These are phyloP conservation scores for Picea mariana DNA, from an alignment of 83 land plant genomes.

Conservation along the genomic window DNA sequence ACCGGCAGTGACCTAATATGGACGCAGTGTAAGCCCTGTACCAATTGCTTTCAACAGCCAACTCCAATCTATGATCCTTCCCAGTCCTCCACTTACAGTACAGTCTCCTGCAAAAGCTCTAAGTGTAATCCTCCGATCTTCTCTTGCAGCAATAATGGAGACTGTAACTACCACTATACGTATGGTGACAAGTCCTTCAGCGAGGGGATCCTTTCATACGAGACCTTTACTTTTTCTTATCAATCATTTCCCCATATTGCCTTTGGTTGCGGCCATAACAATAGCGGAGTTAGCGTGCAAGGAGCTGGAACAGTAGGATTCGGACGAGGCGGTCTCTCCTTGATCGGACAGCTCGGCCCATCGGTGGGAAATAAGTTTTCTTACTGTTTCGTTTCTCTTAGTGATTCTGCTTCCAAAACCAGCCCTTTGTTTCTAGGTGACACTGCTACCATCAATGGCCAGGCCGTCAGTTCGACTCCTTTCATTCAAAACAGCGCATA, in stretches of 20 bases:
- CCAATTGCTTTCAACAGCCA: conserved; percentile 1
- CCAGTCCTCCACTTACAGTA: not conserved
- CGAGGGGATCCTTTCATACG: not conserved
- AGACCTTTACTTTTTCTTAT: not conserved
- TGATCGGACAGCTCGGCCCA: conserved; percentile 25
- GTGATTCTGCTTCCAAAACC: conserved; percentile 19
- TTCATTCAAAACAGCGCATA: conserved; percentile 37
- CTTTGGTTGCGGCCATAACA: conserved; percentile 16
- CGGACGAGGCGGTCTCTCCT: conserved; percentile 23
- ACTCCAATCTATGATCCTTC: not conserved
- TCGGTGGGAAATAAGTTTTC: conserved; percentile 44
- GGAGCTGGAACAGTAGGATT: conserved; percentile 31
- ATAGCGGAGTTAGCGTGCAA: not conserved
- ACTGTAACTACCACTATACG: not conserved
- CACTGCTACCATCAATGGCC: conserved; percentile 9
- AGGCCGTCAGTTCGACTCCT: conserved; percentile 19
- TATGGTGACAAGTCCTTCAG: conserved; percentile 15
- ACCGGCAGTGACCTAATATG: conserved; percentile 30
- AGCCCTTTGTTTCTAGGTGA: conserved; percentile 56
- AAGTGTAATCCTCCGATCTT: not conserved
- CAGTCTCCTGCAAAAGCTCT: not conserved
- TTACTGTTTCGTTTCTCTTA: conserved; percentile 12
- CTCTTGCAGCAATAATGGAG: not conserved
- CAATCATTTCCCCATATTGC: not conserved
- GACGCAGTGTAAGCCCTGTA: conserved; percentile 24